Conservation (phyloP, 2,329 filamentous ascomycete genomes). For the Cladophialophora chaetospira region DNA sequence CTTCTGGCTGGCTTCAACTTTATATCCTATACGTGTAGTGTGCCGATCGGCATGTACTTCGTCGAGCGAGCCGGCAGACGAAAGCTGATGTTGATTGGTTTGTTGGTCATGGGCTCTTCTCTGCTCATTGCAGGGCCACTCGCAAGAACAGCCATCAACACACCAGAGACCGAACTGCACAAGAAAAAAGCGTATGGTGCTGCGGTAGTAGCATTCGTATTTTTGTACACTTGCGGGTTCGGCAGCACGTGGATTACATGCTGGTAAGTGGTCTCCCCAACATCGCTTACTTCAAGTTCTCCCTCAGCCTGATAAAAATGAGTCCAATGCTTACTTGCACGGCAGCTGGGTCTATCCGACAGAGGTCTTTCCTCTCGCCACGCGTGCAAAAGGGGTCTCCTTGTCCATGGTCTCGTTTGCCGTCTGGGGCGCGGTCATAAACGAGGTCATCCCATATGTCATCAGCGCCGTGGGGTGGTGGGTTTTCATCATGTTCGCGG, state of each 20-base stretch:
- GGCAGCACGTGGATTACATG: conserved; percentile 36
- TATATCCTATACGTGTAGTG: conserved; percentile 32
- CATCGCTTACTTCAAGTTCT: no score
- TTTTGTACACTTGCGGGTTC: conserved; percentile 34
- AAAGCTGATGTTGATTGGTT: conserved; percentile 46
- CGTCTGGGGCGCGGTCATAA: conserved; percentile 36
- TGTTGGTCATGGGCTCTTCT: conserved; percentile 43
- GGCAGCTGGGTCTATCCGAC: conserved; percentile 34
- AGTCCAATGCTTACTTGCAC: conserved; percentile 55
- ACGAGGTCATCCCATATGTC: conserved; percentile 41
- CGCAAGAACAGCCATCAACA: conserved; percentile 21
- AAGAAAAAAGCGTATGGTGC: conserved; percentile 30
- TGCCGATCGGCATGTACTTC: conserved; percentile 42
- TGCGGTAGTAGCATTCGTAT: conserved; percentile 32
- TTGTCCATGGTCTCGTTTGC: conserved; percentile 36
- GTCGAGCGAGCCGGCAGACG: conserved; percentile 43
- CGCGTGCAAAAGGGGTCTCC: conserved; percentile 32
- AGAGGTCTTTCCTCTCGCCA: conserved; percentile 32
- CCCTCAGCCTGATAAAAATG: conserved; percentile 48
- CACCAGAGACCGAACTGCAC: conserved; percentile 17
- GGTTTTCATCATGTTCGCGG: conserved; percentile 39
- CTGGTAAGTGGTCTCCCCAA: conserved; percentile 29
- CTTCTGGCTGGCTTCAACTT: conserved; percentile 34
- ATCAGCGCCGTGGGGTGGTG: conserved; percentile 38
- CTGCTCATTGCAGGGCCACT: conserved; percentile 44